phyloP scores from a whole-genome alignment of 1,139 yeast species.

The Protomyces macrosporus region DNA sequence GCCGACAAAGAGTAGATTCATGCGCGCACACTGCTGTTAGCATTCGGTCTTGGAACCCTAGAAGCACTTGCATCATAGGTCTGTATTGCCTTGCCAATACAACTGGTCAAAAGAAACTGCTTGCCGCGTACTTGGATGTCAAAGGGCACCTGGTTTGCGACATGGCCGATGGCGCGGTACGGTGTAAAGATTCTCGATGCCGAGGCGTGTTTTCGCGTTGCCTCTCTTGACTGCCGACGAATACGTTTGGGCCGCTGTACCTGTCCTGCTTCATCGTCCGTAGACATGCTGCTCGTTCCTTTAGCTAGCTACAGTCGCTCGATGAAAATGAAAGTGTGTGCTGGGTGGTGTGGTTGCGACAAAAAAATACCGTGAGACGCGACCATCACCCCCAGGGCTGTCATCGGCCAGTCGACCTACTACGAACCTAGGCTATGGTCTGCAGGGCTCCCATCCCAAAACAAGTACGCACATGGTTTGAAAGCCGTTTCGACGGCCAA shows the following conservation, averaged over 20 bases:
- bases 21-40: slow-evolving; percentile 45
- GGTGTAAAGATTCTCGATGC: slow-evolving; percentile 47
- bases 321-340: too few relatives aligned
- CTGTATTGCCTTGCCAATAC: slow-evolving; percentile 85
- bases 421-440: too few relatives aligned
- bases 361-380: too few relatives aligned
- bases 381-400: too few relatives aligned
- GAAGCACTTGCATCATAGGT: slow-evolving; percentile 55
- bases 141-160: slow-evolving; percentile 67
- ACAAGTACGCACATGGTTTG: too few relatives aligned
- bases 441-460: too few relatives aligned
- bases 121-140: slow-evolving; percentile 86
- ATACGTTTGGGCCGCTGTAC: background rate
- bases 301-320: too few relatives aligned
- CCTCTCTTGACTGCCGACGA: background rate
- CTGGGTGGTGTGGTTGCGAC: too few relatives aligned
- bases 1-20: slow-evolving; percentile 82
- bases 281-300: background rate
- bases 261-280: background rate
- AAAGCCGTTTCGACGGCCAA: too few relatives aligned
- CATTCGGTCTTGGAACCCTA: background rate
- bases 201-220: background rate
- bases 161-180: slow-evolving; percentile 48
- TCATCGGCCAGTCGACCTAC: too few relatives aligned
- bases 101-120: slow-evolving; percentile 79